Evolutionary conservation across 129 eudicot genomes (phyloP).

Genomic region (Ambrosia artemisiifolia): DNA sequence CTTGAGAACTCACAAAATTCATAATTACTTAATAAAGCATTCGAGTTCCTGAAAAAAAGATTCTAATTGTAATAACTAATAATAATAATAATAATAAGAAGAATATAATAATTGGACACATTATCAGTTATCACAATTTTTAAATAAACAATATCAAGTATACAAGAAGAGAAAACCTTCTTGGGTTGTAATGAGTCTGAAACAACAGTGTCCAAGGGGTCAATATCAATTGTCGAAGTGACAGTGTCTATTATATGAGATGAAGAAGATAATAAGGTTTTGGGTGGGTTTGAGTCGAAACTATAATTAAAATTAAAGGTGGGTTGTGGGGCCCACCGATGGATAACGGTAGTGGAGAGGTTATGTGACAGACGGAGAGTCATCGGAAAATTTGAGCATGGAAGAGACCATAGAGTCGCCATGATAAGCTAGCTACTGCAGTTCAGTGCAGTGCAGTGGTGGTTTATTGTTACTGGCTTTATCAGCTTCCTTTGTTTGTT

Average conservation of each 20-base stretch:
- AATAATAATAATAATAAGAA: no score
- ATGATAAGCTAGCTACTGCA: slow-evolving; percentile 9
- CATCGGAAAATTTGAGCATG: slow-evolving; percentile 25
- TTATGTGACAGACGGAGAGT: slow-evolving; percentile 6
- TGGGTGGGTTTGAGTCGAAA: slow-evolving; percentile 16
- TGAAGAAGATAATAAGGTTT: slow-evolving; percentile 21
- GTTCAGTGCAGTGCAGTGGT: not conserved
- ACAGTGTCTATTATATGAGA: slow-evolving; percentile 20
- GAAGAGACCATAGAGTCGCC: not conserved
- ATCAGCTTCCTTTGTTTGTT: not conserved
- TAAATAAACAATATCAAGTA: not conserved
- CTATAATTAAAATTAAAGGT: slow-evolving; percentile 23
- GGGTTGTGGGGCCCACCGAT: slow-evolving; percentile 6
- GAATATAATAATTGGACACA: no score
- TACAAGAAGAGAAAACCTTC: slow-evolving; percentile 20
- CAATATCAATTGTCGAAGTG: slow-evolving; percentile 13
- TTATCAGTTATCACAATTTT: not conserved
- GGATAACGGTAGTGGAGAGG: not conserved
- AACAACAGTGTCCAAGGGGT: not conserved
- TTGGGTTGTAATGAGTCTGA: slow-evolving; percentile 19
- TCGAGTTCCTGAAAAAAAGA: no score
- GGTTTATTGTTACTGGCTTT: no score
- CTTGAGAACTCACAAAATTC: no score
- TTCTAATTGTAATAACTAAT: no score
- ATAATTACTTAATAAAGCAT: no score